Evolutionary conservation across 2,329 filamentous ascomycete genomes (phyloP), one percentile per base, ranked within the genome.

Genomic region (Fusarium coicis): DNA sequence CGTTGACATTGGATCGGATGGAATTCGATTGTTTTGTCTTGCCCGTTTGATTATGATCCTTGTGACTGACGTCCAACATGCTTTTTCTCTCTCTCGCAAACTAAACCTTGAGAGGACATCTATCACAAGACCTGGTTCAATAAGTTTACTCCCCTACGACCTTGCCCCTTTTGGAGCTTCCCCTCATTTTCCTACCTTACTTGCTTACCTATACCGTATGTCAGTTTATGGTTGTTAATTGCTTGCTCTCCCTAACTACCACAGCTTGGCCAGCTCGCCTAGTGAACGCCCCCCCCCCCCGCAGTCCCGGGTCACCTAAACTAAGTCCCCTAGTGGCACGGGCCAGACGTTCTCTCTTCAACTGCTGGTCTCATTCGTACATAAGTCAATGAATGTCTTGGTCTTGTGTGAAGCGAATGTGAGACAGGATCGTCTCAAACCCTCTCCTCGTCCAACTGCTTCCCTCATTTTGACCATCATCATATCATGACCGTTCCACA

Each of bases 111-210:
- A 47, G 23, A 64, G 65, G 58, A 46, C 56, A 23, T 64, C 46
- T 54, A 73, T 73, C 70, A 73, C 70, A 55, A 74, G 71, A 74
- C 49, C 63, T 30, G 46, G 15, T 32, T 44, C 28, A 10, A 42
- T 30, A 30, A 58, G 39, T 47, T 60, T 37, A 21, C 26, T 49
- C 18, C 23, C 32, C 21, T 23, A 30, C 42, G 52, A 18, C 67
- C 50, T 74, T 74, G 73, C 68, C 72, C 39, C 49, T 74, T 70
- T 43, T 18, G 72, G 52, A 46, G 62, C 57, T 74, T 74, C 64
- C 72, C 72, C 68, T 72, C 71, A 60, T 32, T 72, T 59, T 58
- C 8, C 32, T 28, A 34, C 43, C 12, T 28, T 46, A 26, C 42
- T 16, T 26, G 18, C 12, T 28, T 46, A 26, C 42, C n/a, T 26